Percentiles rank a stretch among this genome's conserved stretches.
Conservation (phyloP, 2,329 filamentous ascomycete species). For the Metarhizium guizhouense region DNA sequence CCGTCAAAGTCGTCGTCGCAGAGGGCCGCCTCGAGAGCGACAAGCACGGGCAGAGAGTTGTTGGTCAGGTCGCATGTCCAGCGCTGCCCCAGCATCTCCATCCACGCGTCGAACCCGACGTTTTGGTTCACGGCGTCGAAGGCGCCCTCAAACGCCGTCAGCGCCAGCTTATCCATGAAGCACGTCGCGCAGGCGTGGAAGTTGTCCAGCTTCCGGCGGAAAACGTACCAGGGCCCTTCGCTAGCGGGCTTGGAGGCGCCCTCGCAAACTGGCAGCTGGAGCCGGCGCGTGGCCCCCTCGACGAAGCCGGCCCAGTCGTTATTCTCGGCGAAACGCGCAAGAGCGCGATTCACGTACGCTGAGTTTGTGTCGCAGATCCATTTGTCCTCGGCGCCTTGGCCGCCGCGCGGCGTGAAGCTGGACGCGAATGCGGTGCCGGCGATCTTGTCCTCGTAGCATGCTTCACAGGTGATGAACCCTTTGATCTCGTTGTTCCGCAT, state of each 20-base stretch:
- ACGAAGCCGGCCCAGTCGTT: conserved; percentile 24
- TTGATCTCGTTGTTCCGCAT: conserved; percentile 18
- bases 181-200: conserved; percentile 25
- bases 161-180: conserved; percentile 23
- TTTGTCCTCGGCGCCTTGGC: conserved; percentile 17
- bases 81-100: conserved; percentile 12
- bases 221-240: conserved; percentile 17
- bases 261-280: conserved; percentile 19
- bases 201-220: conserved; percentile 14
- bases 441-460: conserved; percentile 27
- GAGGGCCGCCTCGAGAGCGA: conserved; percentile 18
- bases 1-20: conserved; percentile 16
- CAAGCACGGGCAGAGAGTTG: conserved; percentile 12
- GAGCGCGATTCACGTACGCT: conserved; percentile 14
- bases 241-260: conserved; percentile 14
- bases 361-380: conserved; percentile 26
- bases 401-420: conserved; percentile 16
- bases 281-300: conserved; percentile 11
- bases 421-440: conserved; percentile 18
- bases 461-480: conserved; percentile 27
- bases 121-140: conserved; percentile 15
- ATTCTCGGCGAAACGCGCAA: conserved; percentile 10
- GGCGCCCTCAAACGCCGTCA: conserved; percentile 18
- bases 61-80: conserved; percentile 18
- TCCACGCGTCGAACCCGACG: conserved; percentile 14